Evolutionary conservation across 2,329 filamentous ascomycete species (phyloP), one percentile per base, ranked within the genome.

Genomic region (Biscogniauxia mediterranea): DNA sequence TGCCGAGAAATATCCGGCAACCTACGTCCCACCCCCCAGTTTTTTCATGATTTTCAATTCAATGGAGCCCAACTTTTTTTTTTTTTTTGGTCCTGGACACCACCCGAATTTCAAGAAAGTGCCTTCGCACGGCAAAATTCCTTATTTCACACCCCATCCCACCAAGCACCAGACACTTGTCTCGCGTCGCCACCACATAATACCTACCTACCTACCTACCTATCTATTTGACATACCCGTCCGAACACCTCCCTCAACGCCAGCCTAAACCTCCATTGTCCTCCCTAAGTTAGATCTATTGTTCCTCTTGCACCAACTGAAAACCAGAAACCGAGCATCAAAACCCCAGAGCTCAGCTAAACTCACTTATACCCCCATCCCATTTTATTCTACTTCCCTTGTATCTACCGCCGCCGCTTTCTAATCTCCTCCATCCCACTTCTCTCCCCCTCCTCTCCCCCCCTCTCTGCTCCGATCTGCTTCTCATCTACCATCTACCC

Each of bases 1-100:
- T 52, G 17, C 64, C 64, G 64, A 66, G 53, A 61, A 66, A 62
- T 64, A 61, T 66, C 64, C 64, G 64, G 49, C 17, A 46, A 46
- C 50, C 50, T 25, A 52, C 50, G 5, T 25, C 50, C 50, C 20
- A 60, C 60, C 59, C 57, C 60, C 61, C 61, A 62, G 58, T 61
- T 60, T 49, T 61, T 57, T 61, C 23, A 54, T 58, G 55, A 58
- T 59, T 63, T 64, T 60, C 19, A 60, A 52, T 63, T 61, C 38
- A 58, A 61, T 62, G 55, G 55, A 58, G 42, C 55, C 57, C 55
- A 56, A 50, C 26, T 38, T 55, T 58, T 23, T 55, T 54, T 52
- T 52, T 60, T 60, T 38, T 5, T 55, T 42, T 59, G 56, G 32
- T 38, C 54, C 38, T 46, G 38, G 38, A 63, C 28, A 46, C 28